Conservation (phyloP, 2,329 filamentous ascomycete species). For the Monosporascus sp. region DNA sequence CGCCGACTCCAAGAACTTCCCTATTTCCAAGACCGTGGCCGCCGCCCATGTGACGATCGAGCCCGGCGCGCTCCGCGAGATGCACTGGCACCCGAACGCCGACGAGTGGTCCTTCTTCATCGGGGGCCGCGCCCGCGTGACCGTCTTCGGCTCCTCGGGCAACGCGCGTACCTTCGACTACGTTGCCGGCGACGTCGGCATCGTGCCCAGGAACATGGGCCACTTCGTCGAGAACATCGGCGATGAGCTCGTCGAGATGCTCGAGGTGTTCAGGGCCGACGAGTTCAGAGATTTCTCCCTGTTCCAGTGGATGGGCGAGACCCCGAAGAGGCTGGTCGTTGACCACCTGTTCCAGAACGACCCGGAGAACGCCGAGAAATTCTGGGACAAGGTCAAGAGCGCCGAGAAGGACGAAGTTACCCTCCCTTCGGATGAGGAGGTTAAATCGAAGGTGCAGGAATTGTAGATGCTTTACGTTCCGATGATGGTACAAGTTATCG, state of each 20-base stretch:
- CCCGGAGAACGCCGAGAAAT: constrained; percentile 54
- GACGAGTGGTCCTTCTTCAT: constrained; percentile 83
- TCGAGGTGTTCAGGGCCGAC: constrained; percentile 70
- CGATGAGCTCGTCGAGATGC: constrained; percentile 68
- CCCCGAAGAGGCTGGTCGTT: constrained; percentile 58
- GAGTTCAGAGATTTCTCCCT: constrained; percentile 68
- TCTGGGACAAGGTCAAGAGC: constrained; percentile 56
- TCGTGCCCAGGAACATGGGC: constrained; percentile 71
- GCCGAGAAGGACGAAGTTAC: constrained; percentile 55
- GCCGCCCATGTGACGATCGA: constrained; percentile 67
- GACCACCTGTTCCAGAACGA: constrained; percentile 63
- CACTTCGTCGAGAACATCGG: constrained; percentile 80
- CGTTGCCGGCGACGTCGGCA: constrained; percentile 67
- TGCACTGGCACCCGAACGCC: constrained; percentile 77
- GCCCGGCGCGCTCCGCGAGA: constrained; percentile 68
- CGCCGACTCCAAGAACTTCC: constrained; percentile 71
- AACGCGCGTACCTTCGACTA: constrained; percentile 73
- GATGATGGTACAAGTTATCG: background rate
- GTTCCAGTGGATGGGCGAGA: constrained; percentile 72
- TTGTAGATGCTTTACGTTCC: constrained; percentile 7
- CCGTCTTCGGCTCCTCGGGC: constrained; percentile 66
- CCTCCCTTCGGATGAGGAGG: constrained; percentile 16
- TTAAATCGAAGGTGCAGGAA: constrained; percentile 8
- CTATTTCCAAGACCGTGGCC: constrained; percentile 66
- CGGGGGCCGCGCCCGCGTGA: constrained; percentile 64